Base-by-base conservation (phyloP, 2,329 filamentous ascomycete genomes). In the Cordyceps tenuipes region DNA sequence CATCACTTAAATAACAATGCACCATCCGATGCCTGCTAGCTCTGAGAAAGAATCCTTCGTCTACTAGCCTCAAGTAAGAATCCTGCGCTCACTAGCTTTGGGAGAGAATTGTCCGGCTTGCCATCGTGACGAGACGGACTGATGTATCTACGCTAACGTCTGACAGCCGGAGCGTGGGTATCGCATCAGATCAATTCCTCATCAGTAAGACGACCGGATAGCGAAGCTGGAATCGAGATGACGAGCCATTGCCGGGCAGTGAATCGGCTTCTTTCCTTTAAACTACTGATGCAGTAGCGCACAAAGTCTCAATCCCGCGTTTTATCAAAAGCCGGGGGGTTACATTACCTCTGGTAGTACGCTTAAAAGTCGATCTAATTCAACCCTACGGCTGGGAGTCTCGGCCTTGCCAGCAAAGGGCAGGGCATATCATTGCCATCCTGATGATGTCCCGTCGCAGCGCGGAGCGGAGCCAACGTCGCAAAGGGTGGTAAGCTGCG, bases 71-170 rank as follows among this genome's bases (percentile, higher is more conserved):
- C 23, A 43, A 29, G 43, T 10, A 39, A 31, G 54, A 26, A 7
- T 29, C 29, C 29, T 6, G 23, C 3, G 13, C 39, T 21, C 15
- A 54, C 51, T 17, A 26, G 23, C 39, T 23, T 26, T 15, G 53
- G n/a, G 43, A 29, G 26, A 31, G 54, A 26, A 49, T 23, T 49
- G 44, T 21, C 44, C 31, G 44, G 54, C 29, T 49, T 21, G 29
- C 26, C 43, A 29, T 49, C 44, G 44, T 49, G 44, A 49, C 54
- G 31, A 57, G 44, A 57, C 43, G 54, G 54, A 57, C 54, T 44
- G 54, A 57, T 57, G 49, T 36, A 41, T 41, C 39, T 19, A 41
- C 54, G 31, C 39, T 31, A n/a, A 49, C 29, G 26, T 49, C 54
- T 57, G 31, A 57, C 54, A 8, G 7, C 7, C n/a, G n/a, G 12